These are phyloP conservation scores for Pseudocercospora musae DNA, from an alignment of 2,329 filamentous ascomycete species.

Conservation along the genomic window DNA sequence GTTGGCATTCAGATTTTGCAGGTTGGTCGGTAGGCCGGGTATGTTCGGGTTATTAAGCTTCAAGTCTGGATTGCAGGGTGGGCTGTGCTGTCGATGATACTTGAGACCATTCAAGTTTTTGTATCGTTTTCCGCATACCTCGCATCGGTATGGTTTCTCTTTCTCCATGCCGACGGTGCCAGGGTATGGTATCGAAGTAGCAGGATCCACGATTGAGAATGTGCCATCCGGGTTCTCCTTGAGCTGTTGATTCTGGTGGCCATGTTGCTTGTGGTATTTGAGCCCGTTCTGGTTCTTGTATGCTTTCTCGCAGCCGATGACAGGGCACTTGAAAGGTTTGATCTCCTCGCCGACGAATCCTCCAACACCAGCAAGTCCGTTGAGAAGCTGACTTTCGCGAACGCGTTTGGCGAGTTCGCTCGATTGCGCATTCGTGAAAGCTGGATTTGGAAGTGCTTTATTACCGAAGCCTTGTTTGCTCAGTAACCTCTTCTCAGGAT, in stretches of 20 bases:
- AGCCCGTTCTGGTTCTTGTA: constrained; percentile 99
- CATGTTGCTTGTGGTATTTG: constrained; percentile 85
- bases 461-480: constrained; percentile 67
- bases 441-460: constrained; percentile 52
- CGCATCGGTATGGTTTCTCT: constrained; percentile 97
- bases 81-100: constrained; percentile 73
- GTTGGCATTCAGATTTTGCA: constrained; percentile 47
- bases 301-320: constrained; percentile 97
- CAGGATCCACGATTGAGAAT: constrained; percentile 95
- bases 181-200: constrained; percentile 89
- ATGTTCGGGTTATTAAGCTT: constrained; percentile 46
- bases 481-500: constrained; percentile 90
- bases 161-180: constrained; percentile 99
- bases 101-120: constrained; percentile 99
- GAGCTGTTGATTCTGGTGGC: constrained; percentile 92
- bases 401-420: constrained; percentile 69
- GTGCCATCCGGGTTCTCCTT: constrained; percentile 96
- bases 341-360: constrained; percentile 74
- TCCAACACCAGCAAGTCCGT: constrained; percentile 47
- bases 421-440: constrained; percentile 63
- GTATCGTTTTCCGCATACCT: constrained; percentile 95
- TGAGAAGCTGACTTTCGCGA: constrained; percentile 61
- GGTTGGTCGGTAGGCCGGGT: constrained; percentile 36
- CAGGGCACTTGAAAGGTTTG: constrained; percentile 95
- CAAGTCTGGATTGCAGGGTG: constrained; percentile 83